Conservation (phyloP, 495 filamentous ascomycete genomes). For the Penicillium goetzii region DNA sequence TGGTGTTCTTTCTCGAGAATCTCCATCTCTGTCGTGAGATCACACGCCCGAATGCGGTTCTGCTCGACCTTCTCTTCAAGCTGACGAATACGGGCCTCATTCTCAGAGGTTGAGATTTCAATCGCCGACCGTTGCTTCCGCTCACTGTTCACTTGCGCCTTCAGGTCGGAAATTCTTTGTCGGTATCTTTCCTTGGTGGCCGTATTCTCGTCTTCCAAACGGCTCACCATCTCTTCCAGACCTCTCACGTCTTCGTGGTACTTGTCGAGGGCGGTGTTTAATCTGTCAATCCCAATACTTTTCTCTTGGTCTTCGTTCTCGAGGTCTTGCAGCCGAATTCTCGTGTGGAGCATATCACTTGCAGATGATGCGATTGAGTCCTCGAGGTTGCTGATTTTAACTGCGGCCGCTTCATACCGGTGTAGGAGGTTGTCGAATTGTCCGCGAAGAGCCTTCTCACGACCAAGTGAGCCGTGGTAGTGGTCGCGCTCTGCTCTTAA, state of each 20-base stretch:
- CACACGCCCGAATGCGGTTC: conserved; percentile 42
- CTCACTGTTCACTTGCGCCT: conserved; percentile 42
- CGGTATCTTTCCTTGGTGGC: conserved; percentile 34
- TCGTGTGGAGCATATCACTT: conserved; percentile 49
- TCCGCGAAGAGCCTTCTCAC: conserved; percentile 43
- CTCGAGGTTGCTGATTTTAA: conserved; percentile 56
- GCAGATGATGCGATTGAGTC: conserved; percentile 60
- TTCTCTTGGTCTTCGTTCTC: conserved; percentile 60
- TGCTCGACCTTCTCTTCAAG: conserved; percentile 43
- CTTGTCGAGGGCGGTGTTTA: conserved; percentile 62
- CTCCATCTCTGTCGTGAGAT: conserved; percentile 39
- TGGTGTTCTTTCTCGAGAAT: conserved; percentile 39
- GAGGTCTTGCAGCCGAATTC: conserved; percentile 51
- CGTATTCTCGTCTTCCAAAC: conserved; percentile 60
- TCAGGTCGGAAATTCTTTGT: conserved; percentile 46
- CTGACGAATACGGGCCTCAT: conserved; percentile 42
- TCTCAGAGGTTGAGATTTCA: conserved; percentile 39
- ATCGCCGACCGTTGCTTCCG: conserved; percentile 39
- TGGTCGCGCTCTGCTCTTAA: conserved; percentile 37
- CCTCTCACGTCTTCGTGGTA: conserved; percentile 67
- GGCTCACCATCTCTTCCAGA: conserved; percentile 62
- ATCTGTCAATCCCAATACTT: conserved; percentile 58
- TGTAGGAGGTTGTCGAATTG: conserved; percentile 48
- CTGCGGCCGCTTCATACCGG: conserved; percentile 43
- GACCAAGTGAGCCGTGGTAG: conserved; percentile 37